Conservation (phyloP, 805 yeast species). For the Maudiozyma serrabonitensis region DNA sequence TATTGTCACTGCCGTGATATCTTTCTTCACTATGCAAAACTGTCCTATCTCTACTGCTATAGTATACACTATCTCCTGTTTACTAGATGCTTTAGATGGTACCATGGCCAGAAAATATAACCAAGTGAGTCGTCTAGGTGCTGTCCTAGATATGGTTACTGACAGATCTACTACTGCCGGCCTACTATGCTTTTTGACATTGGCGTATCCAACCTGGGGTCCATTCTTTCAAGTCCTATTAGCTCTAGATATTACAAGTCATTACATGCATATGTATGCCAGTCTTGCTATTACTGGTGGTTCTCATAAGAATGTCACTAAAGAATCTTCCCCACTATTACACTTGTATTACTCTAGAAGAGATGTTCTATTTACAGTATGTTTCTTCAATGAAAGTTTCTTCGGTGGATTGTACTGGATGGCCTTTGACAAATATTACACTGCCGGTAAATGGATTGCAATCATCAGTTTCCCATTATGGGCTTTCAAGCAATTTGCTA, state of each 20-base stretch:
- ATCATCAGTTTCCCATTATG: conserved; percentile 72
- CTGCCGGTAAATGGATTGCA: conserved; percentile 51
- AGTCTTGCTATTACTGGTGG: conserved; percentile 68
- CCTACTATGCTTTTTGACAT: conserved; percentile 76
- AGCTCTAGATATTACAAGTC: conserved; percentile 82
- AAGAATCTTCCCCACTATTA: conserved; percentile 60
- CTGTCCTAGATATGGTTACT: conserved; percentile 97
- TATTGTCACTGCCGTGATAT: conserved; percentile 69
- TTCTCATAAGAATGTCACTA: conserved; percentile 75
- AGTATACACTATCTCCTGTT: conserved; percentile 77
- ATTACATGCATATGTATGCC: conserved; percentile 98
- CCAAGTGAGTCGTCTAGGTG: conserved; percentile 90
- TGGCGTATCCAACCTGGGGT: conserved; percentile 54
- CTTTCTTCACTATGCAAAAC: conserved; percentile 70
- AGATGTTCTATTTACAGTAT: conserved; percentile 72
- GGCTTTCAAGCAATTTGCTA: conserved; percentile 82
- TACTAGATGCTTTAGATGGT: conserved; percentile 94
- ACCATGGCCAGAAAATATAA: conserved; percentile 81
- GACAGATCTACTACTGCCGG: conserved; percentile 95
- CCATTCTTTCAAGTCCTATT: conserved; percentile 70
- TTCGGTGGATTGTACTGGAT: conserved; percentile 81
- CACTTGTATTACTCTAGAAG: conserved; percentile 82
- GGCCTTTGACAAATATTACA: conserved; percentile 40
- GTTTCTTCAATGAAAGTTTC: conserved; percentile 89
- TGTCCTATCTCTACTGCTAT: conserved; percentile 74